These are phyloP conservation scores for Rosa persica DNA, from an alignment of 306 rosid species.

Conservation along the genomic window DNA sequence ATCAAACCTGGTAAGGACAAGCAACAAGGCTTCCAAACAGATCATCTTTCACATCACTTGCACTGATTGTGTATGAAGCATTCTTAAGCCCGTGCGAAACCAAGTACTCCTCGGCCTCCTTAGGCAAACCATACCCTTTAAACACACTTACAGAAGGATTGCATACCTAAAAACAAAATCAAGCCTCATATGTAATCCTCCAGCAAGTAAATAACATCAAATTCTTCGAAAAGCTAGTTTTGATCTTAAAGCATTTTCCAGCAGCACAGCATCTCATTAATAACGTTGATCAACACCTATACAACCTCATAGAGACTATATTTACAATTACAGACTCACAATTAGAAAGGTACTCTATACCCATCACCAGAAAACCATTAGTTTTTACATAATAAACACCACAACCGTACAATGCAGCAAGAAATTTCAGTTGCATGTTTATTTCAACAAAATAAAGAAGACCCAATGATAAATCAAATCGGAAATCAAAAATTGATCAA, in stretches of 20 bases:
- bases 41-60: constrained; percentile 46
- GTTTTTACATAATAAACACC: not conserved
- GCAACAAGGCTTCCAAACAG: constrained; percentile 59
- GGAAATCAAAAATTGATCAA: not conserved
- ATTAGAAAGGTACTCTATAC: not conserved
- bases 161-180: constrained; percentile 41
- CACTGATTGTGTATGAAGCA: constrained; percentile 61
- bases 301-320: not conserved
- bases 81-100: constrained; percentile 65
- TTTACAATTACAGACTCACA: no score
- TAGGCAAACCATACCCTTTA: constrained; percentile 66
- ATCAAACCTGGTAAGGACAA: constrained; percentile 75
- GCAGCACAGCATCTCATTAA: not conserved
- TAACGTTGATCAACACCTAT: not conserved
- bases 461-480: not conserved
- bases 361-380: not conserved
- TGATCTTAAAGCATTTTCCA: not conserved
- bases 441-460: not conserved
- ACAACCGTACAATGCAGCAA: constrained; percentile 7
- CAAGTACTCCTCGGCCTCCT: constrained; percentile 61
- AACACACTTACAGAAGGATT: constrained; percentile 50
- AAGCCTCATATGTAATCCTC: not conserved
- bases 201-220: not conserved
- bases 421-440: not conserved
- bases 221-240: not conserved